Percentiles rank a stretch among this genome's conserved stretches.
Conservation (phyloP, 495 filamentous ascomycete genomes). For the Astrothelium subdiscretum region DNA sequence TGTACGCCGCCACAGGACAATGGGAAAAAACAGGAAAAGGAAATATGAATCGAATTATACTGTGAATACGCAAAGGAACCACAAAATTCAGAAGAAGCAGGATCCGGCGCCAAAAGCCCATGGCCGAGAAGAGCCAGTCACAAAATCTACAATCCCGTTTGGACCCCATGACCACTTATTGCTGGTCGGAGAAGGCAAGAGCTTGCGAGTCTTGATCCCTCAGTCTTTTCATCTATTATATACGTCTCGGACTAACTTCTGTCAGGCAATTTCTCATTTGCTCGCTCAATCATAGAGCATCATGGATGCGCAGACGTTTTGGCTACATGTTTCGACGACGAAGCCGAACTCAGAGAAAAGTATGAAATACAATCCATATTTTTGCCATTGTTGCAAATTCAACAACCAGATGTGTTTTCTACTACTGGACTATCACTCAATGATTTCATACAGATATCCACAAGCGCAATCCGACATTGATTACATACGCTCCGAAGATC, state of each 20-base stretch:
- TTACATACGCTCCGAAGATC: slow-evolving; percentile 36
- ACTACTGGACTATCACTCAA: not conserved
- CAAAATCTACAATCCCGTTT: slow-evolving; percentile 64
- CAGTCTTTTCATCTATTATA: not conserved
- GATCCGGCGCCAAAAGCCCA: not conserved
- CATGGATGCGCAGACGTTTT: slow-evolving; percentile 57
- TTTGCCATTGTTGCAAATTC: not conserved
- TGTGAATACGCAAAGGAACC: not conserved
- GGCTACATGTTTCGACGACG: slow-evolving; percentile 51
- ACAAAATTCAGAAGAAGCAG: not conserved
- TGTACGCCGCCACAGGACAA: not conserved
- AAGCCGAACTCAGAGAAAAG: slow-evolving; percentile 46
- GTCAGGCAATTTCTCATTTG: slow-evolving; percentile 75
- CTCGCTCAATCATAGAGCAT: slow-evolving; percentile 57
- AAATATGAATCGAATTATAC: not conserved
- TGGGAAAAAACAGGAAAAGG: not conserved
- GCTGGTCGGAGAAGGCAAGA: slow-evolving; percentile 68
- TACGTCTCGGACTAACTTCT: not conserved
- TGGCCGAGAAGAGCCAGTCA: not conserved
- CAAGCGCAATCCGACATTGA: slow-evolving; percentile 51
- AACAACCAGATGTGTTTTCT: not conserved
- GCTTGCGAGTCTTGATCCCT: not conserved
- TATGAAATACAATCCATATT: slow-evolving; percentile 22
- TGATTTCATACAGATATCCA: slow-evolving; percentile 38
- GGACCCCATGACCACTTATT: slow-evolving; percentile 57